These are phyloP conservation scores for Aspergillus clavatus DNA, from an alignment of 2,329 filamentous ascomycete species.

Conservation along the genomic window DNA sequence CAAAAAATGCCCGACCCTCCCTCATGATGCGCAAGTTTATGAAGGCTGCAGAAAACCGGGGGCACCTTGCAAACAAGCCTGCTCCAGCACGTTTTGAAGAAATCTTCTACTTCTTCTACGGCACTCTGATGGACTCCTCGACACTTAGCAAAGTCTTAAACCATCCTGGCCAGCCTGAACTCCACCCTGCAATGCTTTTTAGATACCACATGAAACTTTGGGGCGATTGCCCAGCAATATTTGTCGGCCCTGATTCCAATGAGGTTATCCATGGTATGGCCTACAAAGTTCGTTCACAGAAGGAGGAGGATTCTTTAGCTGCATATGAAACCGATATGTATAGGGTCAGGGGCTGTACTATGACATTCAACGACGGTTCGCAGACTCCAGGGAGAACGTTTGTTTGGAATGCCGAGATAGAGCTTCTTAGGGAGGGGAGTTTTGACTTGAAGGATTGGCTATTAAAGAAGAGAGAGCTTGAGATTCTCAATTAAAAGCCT, in stretches of 20 bases:
- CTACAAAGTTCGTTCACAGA: conserved; percentile 3
- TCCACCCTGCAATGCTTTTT: conserved; percentile 4
- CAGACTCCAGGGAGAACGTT: conserved; percentile 1
- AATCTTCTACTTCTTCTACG: conserved; percentile 28
- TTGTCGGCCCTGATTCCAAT: conserved; percentile 2
- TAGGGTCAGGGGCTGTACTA: not conserved
- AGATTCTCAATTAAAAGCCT: no score
- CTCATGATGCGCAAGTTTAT: no score
- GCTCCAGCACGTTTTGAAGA: not conserved
- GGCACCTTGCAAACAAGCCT: not conserved
- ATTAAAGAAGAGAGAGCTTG: conserved; percentile 3
- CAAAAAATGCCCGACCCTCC: no score
- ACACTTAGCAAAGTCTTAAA: conserved; percentile 8
- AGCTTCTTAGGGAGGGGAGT: conserved; percentile 5
- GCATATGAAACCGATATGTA: conserved; percentile 5
- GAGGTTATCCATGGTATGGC: conserved; percentile 4
- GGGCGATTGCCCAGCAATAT: conserved; percentile 7
- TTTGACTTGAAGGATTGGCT: conserved; percentile 12
- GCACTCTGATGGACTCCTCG: conserved; percentile 20
- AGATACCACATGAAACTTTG: conserved; percentile 8
- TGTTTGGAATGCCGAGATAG: conserved; percentile 4
- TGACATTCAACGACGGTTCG: conserved; percentile 6
- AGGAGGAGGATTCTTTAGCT: not conserved
- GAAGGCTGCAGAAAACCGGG: not conserved
- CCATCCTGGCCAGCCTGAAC: not conserved